A percentile compares a stretch with the other conserved stretches of the same genome.
phyloP scores from a whole-genome alignment of 345 rosid species.

The Turnera subulata region DNA sequence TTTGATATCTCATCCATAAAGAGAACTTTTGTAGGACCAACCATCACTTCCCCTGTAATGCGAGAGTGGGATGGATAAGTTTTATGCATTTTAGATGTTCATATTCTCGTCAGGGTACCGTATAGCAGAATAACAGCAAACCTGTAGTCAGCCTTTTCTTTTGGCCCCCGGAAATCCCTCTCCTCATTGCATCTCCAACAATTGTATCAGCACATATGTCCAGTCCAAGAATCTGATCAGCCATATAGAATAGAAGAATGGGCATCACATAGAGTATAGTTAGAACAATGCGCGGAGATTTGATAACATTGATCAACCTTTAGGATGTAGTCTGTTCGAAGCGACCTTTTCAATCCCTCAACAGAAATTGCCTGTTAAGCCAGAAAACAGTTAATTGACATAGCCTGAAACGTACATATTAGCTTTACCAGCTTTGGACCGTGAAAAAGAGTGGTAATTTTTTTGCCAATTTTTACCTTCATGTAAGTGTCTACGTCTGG shows the following conservation, averaged over 20 bases:
- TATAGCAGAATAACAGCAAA: background rate
- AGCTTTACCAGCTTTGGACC: background rate
- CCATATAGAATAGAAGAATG: no score
- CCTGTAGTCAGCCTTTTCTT: constrained; percentile 14
- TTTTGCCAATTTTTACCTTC: background rate
- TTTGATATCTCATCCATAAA: constrained; percentile 15
- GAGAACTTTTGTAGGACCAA: constrained; percentile 10
- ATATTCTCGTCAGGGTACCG: no score
- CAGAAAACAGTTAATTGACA: background rate
- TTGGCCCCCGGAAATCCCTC: constrained; percentile 15
- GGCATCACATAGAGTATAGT: background rate
- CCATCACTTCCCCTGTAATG: constrained; percentile 7
- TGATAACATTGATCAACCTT: background rate
- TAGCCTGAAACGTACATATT: background rate
- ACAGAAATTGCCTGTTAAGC: constrained; percentile 1
- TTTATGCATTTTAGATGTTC: background rate
- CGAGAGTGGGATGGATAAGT: background rate
- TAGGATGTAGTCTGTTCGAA: constrained; percentile 8
- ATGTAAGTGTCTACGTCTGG: constrained; percentile 2
- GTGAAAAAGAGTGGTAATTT: no score
- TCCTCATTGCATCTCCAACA: constrained; percentile 1
- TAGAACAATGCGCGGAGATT: background rate
- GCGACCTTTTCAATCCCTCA: background rate
- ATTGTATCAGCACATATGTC: background rate
- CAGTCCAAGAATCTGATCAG: constrained; percentile 4